Evolutionary conservation across 1,284 basidiomycete species (phyloP), one percentile per base, ranked within the genome.

Genomic region (Boletus smithii): DNA sequence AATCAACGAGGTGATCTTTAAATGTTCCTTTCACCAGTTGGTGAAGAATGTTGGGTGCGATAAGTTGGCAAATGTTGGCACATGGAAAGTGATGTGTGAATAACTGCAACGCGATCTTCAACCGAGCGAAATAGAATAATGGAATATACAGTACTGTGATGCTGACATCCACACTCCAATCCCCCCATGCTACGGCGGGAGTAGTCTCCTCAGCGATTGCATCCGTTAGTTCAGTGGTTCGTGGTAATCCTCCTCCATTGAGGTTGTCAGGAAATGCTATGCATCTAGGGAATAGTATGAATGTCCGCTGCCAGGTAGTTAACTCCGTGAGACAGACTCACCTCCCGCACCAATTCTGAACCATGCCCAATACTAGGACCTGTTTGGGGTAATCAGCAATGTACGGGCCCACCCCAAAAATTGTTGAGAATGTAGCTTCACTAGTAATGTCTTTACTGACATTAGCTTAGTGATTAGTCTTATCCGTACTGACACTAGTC

Each of bases 341-440:
- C 2, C 34, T 7, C n/a, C n/a, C n/a, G 14, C 38, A 46, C 24
- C 44, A 46, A 3, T 11, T 13, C 6, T 40, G 44, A 17, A 46
- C 31, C 13, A 46, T 30, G 5, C 44, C 11, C 1, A 26, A 8
- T 7, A 35, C 3, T 0, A 38, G n/a, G 2, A 22, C n/a, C 34
- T 50, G 40, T 17, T 50, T 35, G 4, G 32, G 33, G 14, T 51
- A 51, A 14, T 48, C 42, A 11, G 46, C 32, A 8, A n/a, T n/a
- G n/a, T 51, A 51, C 17, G 32, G 37, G 2, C 33, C 33, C 2
- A 51, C 3, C 2, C 22, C 36, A n/a, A 38, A 43, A 8, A 55
- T 27, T n/a, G n/a, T n/a, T n/a, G n/a, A n/a, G n/a, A n/a, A n/a
- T n/a, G n/a, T n/a, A n/a, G n/a, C n/a, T n/a, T n/a, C n/a, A n/a